Evolutionary conservation across 768 basidiomycete species (phyloP).

Genomic region (Hericium coralloides): DNA sequence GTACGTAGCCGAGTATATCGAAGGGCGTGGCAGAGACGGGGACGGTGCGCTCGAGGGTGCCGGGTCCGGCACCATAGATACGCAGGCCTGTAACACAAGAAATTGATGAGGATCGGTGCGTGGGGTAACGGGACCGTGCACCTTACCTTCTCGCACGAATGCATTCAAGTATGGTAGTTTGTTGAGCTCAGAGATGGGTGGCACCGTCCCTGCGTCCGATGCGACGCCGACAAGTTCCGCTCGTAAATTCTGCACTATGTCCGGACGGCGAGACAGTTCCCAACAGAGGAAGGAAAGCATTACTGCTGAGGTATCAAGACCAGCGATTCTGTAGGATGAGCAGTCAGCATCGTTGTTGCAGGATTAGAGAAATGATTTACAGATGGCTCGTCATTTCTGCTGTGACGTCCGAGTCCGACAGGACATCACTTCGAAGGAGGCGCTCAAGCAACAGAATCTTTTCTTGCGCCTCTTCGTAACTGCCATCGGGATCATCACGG

Average conservation of each 20-base stretch:
- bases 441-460: background rate
- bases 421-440: constrained; percentile 14
- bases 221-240: constrained; percentile 65
- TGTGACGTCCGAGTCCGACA: constrained; percentile 67
- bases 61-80: constrained; percentile 61
- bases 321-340: constrained; percentile 49
- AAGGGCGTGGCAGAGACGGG: constrained; percentile 45
- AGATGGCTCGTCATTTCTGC: constrained; percentile 77
- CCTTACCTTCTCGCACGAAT: constrained; percentile 46
- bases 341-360: background rate
- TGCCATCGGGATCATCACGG: too few species aligned
- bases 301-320: constrained; percentile 68
- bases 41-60: constrained; percentile 70
- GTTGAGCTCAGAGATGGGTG: constrained; percentile 52
- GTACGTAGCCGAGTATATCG: constrained; percentile 71
- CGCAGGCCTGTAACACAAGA: constrained; percentile 44
- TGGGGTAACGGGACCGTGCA: background rate
- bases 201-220: constrained; percentile 48
- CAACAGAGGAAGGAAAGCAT: constrained; percentile 69
- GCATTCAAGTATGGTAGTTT: constrained; percentile 37
- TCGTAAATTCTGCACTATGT: constrained; percentile 61
- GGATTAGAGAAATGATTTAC: constrained; percentile 30
- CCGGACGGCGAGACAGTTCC: constrained; percentile 67
- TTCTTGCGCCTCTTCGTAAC: background rate
- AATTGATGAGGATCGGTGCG: background rate